Conservation (phyloP, 2,329 filamentous ascomycete species). For the Lachnellula occidentalis region DNA sequence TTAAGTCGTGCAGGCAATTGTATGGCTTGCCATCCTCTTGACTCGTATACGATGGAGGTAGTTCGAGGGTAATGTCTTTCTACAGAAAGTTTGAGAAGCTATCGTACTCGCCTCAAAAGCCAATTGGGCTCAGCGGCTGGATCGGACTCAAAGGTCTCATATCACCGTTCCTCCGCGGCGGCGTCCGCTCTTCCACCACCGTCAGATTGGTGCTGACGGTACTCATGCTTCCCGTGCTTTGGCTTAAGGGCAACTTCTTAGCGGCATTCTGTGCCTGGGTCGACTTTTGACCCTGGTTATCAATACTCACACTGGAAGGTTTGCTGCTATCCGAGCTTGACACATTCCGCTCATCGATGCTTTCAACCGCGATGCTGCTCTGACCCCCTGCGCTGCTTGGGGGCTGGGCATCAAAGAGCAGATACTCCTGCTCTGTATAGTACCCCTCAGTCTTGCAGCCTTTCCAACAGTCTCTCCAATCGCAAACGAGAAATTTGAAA, state of each 20-base stretch:
- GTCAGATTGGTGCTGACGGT: conserved; percentile 26
- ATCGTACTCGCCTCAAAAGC: conserved; percentile 35
- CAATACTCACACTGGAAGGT: conserved; percentile 35
- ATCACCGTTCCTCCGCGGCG: conserved; percentile 18
- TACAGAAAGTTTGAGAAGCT: not conserved
- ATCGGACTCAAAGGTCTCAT: conserved; percentile 55
- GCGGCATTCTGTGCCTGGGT: conserved; percentile 11
- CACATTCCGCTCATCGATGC: conserved; percentile 48
- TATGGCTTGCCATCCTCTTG: too few relatives aligned
- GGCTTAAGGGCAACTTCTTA: conserved; percentile 42
- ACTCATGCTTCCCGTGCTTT: conserved; percentile 40
- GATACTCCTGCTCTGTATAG: conserved; percentile 66
- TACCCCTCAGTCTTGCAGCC: conserved; percentile 87
- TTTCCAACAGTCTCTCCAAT: conserved; percentile 97
- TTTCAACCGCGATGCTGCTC: conserved; percentile 30
- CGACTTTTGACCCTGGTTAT: conserved; percentile 16
- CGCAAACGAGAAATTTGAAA: conserved; percentile 90
- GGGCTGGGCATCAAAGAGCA: conserved; percentile 51
- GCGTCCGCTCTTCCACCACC: conserved; percentile 19
- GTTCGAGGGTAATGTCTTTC: too few relatives aligned
- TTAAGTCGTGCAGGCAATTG: too few relatives aligned
- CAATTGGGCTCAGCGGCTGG: conserved; percentile 58
- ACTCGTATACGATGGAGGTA: too few relatives aligned
- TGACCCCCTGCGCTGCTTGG: conserved; percentile 34
- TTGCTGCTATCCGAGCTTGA: conserved; percentile 63